phyloP scores from a whole-genome alignment of 2,329 filamentous ascomycete species.

The Chrysosporium queenslandicum region DNA sequence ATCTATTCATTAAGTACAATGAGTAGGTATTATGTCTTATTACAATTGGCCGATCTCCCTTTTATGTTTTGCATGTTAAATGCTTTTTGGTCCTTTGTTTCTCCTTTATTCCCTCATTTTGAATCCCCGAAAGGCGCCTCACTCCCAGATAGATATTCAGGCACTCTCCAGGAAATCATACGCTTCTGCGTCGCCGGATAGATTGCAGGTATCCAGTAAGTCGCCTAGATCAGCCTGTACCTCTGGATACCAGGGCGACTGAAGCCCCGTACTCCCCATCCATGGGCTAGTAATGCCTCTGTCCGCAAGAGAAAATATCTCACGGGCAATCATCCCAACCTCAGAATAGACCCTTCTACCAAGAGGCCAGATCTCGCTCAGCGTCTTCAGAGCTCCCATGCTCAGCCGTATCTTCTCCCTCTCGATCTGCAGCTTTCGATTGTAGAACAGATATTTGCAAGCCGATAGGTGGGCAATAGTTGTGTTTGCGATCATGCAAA shows the following conservation, averaged over 20 bases:
- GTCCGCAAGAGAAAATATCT: constrained; percentile 21
- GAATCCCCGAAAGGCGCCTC: no score
- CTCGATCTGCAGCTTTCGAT: constrained; percentile 25
- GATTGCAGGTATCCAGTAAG: background rate
- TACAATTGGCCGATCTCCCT: no score
- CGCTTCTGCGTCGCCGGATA: background rate
- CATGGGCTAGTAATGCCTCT: constrained; percentile 6
- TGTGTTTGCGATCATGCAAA: constrained; percentile 35
- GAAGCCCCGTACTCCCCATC: background rate
- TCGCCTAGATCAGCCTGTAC: background rate
- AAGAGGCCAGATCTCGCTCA: constrained; percentile 30
- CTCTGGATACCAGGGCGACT: background rate
- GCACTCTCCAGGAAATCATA: background rate
- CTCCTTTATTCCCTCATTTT: no score
- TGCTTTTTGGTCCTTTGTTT: no score
- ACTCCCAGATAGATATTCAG: background rate
- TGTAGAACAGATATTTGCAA: constrained; percentile 30
- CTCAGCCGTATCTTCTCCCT: constrained; percentile 34
- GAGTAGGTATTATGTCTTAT: no score
- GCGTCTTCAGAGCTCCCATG: constrained; percentile 31
- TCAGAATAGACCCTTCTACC: constrained; percentile 29
- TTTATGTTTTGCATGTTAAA: no score
- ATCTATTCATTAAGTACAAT: no score
- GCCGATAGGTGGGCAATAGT: constrained; percentile 51
- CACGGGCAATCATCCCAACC: constrained; percentile 32